Percentiles rank a stretch among this genome's conserved stretches.
Conservation (phyloP, 176 grass and related monocot genomes). For the Aegilops umbellulata region DNA sequence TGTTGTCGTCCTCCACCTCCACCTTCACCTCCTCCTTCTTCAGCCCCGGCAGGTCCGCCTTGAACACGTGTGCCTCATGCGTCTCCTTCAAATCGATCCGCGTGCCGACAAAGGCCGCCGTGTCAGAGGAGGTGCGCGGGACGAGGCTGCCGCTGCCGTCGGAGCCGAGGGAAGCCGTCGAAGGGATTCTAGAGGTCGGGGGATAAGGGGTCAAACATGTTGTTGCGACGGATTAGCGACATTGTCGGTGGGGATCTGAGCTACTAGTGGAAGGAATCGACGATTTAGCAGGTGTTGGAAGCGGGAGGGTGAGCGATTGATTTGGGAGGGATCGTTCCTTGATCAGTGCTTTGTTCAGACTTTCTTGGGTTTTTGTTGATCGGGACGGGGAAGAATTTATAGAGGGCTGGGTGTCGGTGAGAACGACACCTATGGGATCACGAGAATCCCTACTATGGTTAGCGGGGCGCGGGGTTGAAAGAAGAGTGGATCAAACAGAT, state of each 20-base stretch:
- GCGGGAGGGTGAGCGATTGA: too few relatives aligned
- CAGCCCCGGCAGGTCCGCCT: constrained; percentile 58
- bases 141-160: constrained; percentile 25
- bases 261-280: too few relatives aligned
- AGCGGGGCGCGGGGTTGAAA: too few relatives aligned
- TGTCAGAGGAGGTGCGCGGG: constrained; percentile 27
- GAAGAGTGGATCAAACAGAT: too few relatives aligned
- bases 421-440: too few relatives aligned
- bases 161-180: constrained; percentile 53
- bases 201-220: constrained; percentile 76
- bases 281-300: too few relatives aligned
- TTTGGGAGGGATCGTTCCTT: background rate
- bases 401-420: too few relatives aligned
- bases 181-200: constrained; percentile 58
- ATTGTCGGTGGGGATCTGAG: background rate
- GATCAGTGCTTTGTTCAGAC: too few relatives aligned
- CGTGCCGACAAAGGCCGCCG: constrained; percentile 30
- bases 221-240: constrained; percentile 57
- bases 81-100: constrained; percentile 67
- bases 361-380: too few relatives aligned
- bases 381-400: too few relatives aligned
- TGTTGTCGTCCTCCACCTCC: constrained; percentile 53
- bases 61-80: constrained; percentile 60
- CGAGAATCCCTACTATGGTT: too few relatives aligned
- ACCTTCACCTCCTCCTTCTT: constrained; percentile 73